These are phyloP conservation scores for Smallanthus sonchifolius DNA, from an alignment of 129 eudicot genomes.

Conservation along the genomic window DNA sequence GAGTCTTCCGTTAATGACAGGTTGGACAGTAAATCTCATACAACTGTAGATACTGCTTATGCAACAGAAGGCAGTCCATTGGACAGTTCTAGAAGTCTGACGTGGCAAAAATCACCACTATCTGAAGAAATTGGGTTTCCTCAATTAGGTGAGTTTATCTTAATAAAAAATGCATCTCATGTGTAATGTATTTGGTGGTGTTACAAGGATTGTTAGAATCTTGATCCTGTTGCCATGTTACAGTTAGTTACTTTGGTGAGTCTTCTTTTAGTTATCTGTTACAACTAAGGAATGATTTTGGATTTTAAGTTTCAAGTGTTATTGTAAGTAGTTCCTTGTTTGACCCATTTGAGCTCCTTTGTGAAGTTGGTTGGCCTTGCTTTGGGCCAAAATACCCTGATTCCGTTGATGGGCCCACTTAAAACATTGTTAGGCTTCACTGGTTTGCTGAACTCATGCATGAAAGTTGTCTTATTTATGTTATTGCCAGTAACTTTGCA, in stretches of 20 bases:
- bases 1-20: conserved; percentile 57
- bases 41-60: conserved; percentile 60
- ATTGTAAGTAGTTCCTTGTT: not conserved
- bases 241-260: not conserved
- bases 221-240: not conserved
- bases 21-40: conserved; percentile 59
- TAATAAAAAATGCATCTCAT: too few relatives aligned
- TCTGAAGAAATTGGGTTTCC: conserved; percentile 47
- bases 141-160: conserved; percentile 29
- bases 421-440: not conserved
- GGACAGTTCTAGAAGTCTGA: conserved; percentile 58
- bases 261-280: not conserved
- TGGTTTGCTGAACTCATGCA: conserved; percentile 3
- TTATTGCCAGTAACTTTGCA: conserved; percentile 1
- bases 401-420: not conserved
- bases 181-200: not conserved
- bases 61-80: conserved; percentile 94
- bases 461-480: not conserved
- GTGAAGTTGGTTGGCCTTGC: conserved; percentile 3
- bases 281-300: not conserved
- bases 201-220: not conserved
- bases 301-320: not conserved
- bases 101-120: conserved; percentile 69
- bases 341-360: not conserved
- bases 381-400: not conserved